These are phyloP conservation scores for Halophytophthora batemanensis DNA, from an alignment of 352 stramenopile species.

Conservation along the genomic window DNA sequence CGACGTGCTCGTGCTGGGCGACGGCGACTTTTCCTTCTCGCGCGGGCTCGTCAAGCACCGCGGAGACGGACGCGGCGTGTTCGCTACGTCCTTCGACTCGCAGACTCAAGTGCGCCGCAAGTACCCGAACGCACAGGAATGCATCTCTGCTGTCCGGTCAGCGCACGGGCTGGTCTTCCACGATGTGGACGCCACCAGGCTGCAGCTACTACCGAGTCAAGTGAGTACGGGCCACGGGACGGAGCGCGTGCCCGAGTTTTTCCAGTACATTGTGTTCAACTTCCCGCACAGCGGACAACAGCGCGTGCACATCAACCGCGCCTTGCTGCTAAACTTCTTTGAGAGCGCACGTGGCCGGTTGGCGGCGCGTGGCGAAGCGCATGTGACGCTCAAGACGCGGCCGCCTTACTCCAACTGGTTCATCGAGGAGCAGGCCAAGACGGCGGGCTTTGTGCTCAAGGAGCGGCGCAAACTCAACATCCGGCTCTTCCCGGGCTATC, in stretches of 20 bases:
- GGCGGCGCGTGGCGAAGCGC: constrained; percentile 53
- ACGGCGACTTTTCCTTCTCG: constrained; percentile 86
- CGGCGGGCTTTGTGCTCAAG: constrained; percentile 73
- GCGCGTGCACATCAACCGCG: constrained; percentile 85
- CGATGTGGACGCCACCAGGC: constrained; percentile 79
- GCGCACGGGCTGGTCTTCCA: constrained; percentile 57
- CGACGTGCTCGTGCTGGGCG: constrained; percentile 69
- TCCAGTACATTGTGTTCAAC: constrained; percentile 88
- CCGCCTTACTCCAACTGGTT: constrained; percentile 88
- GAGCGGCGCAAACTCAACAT: constrained; percentile 72
- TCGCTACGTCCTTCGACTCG: constrained; percentile 81
- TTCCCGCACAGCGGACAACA: constrained; percentile 88
- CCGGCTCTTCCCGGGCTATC: constrained; percentile 73
- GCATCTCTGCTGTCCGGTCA: constrained; percentile 50
- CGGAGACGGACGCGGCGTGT: constrained; percentile 44
- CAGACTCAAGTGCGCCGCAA: constrained; percentile 59
- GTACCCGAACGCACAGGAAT: constrained; percentile 73
- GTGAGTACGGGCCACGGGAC: constrained; percentile 18
- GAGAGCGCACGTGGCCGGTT: constrained; percentile 70
- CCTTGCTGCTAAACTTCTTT: constrained; percentile 81
- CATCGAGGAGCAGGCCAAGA: constrained; percentile 80
- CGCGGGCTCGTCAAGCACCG: constrained; percentile 64
- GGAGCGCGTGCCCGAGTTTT: constrained; percentile 41
- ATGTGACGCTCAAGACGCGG: constrained; percentile 84
- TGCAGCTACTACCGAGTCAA: constrained; percentile 45